These are phyloP conservation scores for Ceratobasidium sp. DNA, from an alignment of 1,284 basidiomycete species.

Conservation along the genomic window DNA sequence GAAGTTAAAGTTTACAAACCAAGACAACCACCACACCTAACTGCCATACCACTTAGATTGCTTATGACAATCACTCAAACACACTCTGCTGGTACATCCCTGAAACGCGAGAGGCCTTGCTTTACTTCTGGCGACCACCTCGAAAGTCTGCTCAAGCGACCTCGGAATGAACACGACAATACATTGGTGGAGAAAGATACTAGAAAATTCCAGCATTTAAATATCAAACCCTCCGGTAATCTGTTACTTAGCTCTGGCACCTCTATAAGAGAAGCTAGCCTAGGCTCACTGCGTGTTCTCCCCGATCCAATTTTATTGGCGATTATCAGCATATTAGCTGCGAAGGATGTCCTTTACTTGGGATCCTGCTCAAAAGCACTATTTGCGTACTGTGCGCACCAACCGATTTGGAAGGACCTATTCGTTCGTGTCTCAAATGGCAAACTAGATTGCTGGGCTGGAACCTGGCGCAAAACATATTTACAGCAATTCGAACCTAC, in stretches of 20 bases:
- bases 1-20: constrained; percentile 17
- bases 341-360: constrained; percentile 38
- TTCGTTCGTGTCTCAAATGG: constrained; percentile 48
- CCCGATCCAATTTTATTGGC: constrained; percentile 16
- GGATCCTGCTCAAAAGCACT: constrained; percentile 48
- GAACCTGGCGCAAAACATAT: constrained; percentile 52
- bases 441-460: constrained; percentile 46
- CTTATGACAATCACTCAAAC: constrained; percentile 36
- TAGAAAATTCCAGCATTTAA: background rate
- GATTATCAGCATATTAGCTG: constrained; percentile 6
- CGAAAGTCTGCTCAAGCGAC: constrained; percentile 10
- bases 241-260: constrained; percentile 1
- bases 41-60: background rate
- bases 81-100: background rate
- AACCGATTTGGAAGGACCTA: constrained; percentile 52
- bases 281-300: constrained; percentile 14
- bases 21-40: constrained; percentile 1
- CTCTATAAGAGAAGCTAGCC: constrained; percentile 19
- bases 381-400: constrained; percentile 51
- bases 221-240: constrained; percentile 39
- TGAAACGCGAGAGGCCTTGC: constrained; percentile 2
- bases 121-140: background rate
- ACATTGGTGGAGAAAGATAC: background rate
- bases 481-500: constrained; percentile 44
- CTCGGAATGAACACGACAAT: background rate